phyloP scores from a whole-genome alignment of 306 rosid genomes.

The Vigna hirtella region DNA sequence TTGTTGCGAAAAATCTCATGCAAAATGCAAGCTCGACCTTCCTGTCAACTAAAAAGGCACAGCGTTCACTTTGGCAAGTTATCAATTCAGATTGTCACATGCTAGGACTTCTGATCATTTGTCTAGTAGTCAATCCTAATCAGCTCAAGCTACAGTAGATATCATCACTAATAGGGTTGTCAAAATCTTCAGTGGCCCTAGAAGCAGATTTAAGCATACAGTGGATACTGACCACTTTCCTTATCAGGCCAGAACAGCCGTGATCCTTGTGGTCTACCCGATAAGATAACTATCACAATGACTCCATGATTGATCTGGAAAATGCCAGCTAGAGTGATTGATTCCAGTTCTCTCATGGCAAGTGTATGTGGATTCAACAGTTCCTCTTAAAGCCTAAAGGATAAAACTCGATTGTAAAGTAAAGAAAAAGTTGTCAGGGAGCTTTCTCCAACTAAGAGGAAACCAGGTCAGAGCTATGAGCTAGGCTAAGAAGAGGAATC shows the following conservation, averaged over 20 bases:
- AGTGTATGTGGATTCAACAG: slow-evolving; percentile 44
- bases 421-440: slow-evolving; percentile 32
- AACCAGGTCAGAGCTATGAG: slow-evolving; percentile 37
- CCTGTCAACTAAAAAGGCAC: slow-evolving; percentile 29
- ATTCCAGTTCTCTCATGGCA: slow-evolving; percentile 29
- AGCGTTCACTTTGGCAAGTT: slow-evolving; percentile 18
- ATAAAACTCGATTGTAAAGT: slow-evolving; percentile 26
- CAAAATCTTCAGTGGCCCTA: slow-evolving; percentile 45
- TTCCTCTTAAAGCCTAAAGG: slow-evolving; percentile 42
- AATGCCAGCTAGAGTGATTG: slow-evolving; percentile 47
- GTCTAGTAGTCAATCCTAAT: slow-evolving; percentile 39
- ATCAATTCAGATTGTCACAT: slow-evolving; percentile 34
- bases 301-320: slow-evolving; percentile 40
- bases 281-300: slow-evolving; percentile 40
- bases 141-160: slow-evolving; percentile 30
- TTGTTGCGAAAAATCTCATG: slow-evolving; percentile 27
- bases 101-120: slow-evolving; percentile 41
- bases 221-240: slow-evolving; percentile 43
- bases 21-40: slow-evolving; percentile 16
- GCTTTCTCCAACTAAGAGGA: slow-evolving; percentile 43
- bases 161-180: slow-evolving; percentile 40
- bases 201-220: slow-evolving; percentile 42
- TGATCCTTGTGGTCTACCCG: slow-evolving; percentile 39
- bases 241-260: slow-evolving; percentile 44
- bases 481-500: slow-evolving; percentile 37